Evolutionary conservation across 257 asterid genomes (phyloP).

Genomic region (Forsythia viridissima): DNA sequence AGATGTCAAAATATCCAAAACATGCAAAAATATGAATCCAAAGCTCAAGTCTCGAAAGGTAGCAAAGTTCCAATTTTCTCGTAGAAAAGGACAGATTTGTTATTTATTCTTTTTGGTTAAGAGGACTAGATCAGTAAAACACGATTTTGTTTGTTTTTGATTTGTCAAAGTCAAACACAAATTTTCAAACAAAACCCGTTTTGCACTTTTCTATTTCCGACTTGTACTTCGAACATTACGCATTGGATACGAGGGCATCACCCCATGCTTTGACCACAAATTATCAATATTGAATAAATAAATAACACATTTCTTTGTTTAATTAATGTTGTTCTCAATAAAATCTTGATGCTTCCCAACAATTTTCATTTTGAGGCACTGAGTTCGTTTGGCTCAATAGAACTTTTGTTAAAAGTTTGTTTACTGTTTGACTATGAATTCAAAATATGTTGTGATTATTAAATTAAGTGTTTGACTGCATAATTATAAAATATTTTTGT

Average conservation of each 20-base stretch:
- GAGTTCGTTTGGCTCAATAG: too few species aligned
- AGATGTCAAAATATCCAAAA: not conserved
- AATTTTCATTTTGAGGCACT: too few species aligned
- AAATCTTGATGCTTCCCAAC: too few species aligned
- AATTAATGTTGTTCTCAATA: too few species aligned
- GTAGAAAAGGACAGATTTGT: slow-evolving; percentile 2
- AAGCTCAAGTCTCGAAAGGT: slow-evolving; percentile 15
- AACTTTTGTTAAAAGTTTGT: too few species aligned
- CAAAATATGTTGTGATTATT: too few species aligned
- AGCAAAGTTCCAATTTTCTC: slow-evolving; percentile 3
- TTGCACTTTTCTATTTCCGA: not conserved
- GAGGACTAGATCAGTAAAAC: slow-evolving; percentile 13
- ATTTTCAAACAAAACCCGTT: not conserved
- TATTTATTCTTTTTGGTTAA: not conserved
- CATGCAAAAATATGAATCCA: not conserved
- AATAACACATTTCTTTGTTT: too few species aligned
- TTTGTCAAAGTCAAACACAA: slow-evolving; percentile 28
- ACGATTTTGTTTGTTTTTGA: slow-evolving; percentile 20
- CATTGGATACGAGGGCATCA: not conserved
- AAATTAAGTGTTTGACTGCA: too few species aligned
- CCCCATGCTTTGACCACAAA: not conserved
- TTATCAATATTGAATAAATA: too few species aligned
- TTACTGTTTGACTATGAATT: too few species aligned
- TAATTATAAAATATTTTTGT: too few species aligned
- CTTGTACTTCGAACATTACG: not conserved